Evolutionary conservation across 2,329 filamentous ascomycete species (phyloP).

Genomic region (Lachnellula willkommii): DNA sequence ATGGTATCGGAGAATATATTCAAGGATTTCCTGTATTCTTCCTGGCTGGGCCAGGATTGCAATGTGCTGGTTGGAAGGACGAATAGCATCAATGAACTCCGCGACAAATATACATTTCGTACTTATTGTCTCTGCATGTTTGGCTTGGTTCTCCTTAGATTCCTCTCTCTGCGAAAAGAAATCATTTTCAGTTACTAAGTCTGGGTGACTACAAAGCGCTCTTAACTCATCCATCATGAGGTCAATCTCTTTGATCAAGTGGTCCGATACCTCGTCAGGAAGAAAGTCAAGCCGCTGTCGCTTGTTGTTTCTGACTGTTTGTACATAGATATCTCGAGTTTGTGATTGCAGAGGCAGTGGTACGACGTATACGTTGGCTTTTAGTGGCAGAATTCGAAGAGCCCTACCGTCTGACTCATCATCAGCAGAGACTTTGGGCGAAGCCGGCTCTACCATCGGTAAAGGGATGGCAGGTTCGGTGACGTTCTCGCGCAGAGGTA

Average conservation of each 20-base stretch:
- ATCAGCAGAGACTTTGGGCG: conserved; percentile 7
- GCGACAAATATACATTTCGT: conserved; percentile 56
- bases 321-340: conserved; percentile 47
- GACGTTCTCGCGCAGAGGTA: conserved; percentile 11
- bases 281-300: conserved; percentile 46
- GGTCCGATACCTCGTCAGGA: conserved; percentile 38
- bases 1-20: conserved; percentile 41
- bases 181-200: conserved; percentile 42
- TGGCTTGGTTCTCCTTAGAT: conserved; percentile 40
- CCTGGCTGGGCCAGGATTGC: conserved; percentile 49
- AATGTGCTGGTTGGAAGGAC: conserved; percentile 42
- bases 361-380: conserved; percentile 43
- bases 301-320: conserved; percentile 42
- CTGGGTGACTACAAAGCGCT: conserved; percentile 53
- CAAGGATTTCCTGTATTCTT: conserved; percentile 47
- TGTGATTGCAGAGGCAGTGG: conserved; percentile 54
- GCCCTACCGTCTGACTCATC: neutral
- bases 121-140: conserved; percentile 51
- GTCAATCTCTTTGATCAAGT: conserved; percentile 44
- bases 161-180: conserved; percentile 34
- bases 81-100: conserved; percentile 46
- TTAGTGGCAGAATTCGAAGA: conserved; percentile 18
- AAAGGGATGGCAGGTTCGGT: neutral
- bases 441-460: neutral
- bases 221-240: conserved; percentile 46